phyloP scores from a whole-genome alignment of 176 grass and related monocot species.

The Triticum timopheevii region DNA sequence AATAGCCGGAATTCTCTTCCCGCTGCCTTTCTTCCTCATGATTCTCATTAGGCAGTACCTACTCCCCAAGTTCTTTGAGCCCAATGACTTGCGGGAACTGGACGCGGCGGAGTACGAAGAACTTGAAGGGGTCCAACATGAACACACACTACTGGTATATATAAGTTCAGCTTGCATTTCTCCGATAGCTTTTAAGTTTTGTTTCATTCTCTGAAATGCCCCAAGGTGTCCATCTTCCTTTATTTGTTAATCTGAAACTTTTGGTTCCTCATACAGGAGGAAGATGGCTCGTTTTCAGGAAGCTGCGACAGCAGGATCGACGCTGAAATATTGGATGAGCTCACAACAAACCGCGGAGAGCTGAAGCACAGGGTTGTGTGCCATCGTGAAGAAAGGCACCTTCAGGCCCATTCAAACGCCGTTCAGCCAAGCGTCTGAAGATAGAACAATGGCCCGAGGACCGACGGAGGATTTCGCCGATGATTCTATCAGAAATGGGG shows the following conservation, averaged over 20 bases:
- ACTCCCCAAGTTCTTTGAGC: constrained; percentile 71
- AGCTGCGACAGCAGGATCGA: constrained; percentile 38
- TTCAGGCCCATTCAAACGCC: constrained; percentile 49
- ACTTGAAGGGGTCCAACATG: constrained; percentile 43
- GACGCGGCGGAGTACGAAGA: constrained; percentile 91
- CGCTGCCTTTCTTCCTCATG: constrained; percentile 83
- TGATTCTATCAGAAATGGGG: background rate
- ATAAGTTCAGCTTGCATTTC: background rate
- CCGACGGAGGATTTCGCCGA: background rate
- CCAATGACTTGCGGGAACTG: constrained; percentile 51
- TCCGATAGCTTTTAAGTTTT: background rate
- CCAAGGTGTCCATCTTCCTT: background rate
- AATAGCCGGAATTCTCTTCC: constrained; percentile 72
- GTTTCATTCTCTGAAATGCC: background rate
- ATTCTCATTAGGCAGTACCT: constrained; percentile 67
- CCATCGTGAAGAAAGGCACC: constrained; percentile 47
- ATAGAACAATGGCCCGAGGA: background rate
- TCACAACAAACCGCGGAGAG: constrained; percentile 77
- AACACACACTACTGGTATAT: constrained; percentile 38
- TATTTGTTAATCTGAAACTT: background rate
- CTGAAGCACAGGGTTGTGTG: constrained; percentile 57
- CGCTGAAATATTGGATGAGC: constrained; percentile 78
- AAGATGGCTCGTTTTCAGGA: constrained; percentile 26
- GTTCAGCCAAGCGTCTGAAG: constrained; percentile 28
- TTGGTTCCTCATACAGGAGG: constrained; percentile 30